Conservation (phyloP, 2,329 filamentous ascomycete genomes). For the Calycina herbarum region DNA sequence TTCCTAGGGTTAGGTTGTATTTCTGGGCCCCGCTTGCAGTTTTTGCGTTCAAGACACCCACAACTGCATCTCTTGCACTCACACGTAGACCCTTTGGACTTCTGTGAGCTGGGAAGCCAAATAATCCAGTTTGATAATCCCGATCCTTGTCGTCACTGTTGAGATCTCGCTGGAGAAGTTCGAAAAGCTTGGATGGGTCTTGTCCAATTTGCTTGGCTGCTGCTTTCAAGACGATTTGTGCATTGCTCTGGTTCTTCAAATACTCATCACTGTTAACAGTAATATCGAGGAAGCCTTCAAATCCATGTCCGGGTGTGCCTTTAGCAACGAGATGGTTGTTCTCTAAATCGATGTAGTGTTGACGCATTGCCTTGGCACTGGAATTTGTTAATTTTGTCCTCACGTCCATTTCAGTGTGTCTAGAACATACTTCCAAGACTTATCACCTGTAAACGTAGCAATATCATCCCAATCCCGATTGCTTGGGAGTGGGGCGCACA, state of each 20-base stretch:
- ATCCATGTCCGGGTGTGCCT: slow-evolving; percentile 35
- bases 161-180: slow-evolving; percentile 25
- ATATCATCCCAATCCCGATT: slow-evolving; percentile 30
- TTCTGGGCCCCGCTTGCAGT: slow-evolving; percentile 20
- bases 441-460: slow-evolving; percentile 29
- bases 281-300: slow-evolving; percentile 35
- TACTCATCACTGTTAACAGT: slow-evolving; percentile 16
- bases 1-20: slow-evolving; percentile 25
- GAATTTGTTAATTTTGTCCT: slow-evolving; percentile 10
- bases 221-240: slow-evolving; percentile 23
- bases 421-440: slow-evolving; percentile 25
- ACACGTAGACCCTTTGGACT: slow-evolving; percentile 22
- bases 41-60: slow-evolving; percentile 29
- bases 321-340: slow-evolving; percentile 42
- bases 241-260: slow-evolving; percentile 17
- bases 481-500: slow-evolving; percentile 25
- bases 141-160: slow-evolving; percentile 28
- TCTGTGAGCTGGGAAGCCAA: slow-evolving; percentile 30
- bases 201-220: slow-evolving; percentile 23
- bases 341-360: slow-evolving; percentile 46
- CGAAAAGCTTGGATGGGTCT: slow-evolving; percentile 21
- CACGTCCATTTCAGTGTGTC: not conserved
- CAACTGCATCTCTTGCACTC: slow-evolving; percentile 29
- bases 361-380: slow-evolving; percentile 41
- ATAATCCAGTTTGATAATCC: slow-evolving; percentile 29